Conservation (phyloP, 495 filamentous ascomycete species). For the Daldinia bambusicola region DNA sequence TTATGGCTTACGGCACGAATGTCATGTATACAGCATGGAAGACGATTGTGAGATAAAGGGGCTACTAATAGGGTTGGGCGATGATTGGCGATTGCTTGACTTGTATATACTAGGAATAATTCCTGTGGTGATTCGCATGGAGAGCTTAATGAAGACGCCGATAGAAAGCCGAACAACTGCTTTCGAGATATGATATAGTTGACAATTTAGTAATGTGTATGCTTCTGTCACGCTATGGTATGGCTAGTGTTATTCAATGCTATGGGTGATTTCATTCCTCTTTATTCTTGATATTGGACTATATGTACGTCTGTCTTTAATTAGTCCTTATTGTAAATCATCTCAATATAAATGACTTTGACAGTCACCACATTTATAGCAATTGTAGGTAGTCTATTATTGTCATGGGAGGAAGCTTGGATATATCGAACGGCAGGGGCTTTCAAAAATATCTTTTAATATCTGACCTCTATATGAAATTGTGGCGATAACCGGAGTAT, state of each 20-base stretch:
- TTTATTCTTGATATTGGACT: neutral
- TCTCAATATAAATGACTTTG: no score
- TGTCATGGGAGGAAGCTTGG: neutral
- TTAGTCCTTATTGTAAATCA: no score
- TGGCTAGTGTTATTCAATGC: no score
- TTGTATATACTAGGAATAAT: slow-evolving; percentile 46
- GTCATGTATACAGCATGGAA: slow-evolving; percentile 39
- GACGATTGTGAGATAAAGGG: slow-evolving; percentile 33
- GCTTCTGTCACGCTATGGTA: neutral
- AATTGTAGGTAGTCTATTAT: neutral
- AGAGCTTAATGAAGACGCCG: slow-evolving; percentile 35
- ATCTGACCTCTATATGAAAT: neutral
- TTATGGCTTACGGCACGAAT: slow-evolving; percentile 19
- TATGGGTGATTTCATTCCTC: no score
- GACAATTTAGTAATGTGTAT: neutral
- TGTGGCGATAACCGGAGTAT: neutral
- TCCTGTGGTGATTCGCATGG: slow-evolving; percentile 31
- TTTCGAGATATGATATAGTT: neutral
- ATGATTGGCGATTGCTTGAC: slow-evolving; percentile 22
- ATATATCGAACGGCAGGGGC: neutral
- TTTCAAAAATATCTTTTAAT: neutral
- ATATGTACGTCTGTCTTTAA: no score
- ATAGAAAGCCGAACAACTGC: neutral
- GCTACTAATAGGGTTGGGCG: slow-evolving; percentile 41
- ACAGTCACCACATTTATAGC: no score